phyloP scores from a whole-genome alignment of 192 early-diverging fungal species.

The Coemansia sp. region DNA sequence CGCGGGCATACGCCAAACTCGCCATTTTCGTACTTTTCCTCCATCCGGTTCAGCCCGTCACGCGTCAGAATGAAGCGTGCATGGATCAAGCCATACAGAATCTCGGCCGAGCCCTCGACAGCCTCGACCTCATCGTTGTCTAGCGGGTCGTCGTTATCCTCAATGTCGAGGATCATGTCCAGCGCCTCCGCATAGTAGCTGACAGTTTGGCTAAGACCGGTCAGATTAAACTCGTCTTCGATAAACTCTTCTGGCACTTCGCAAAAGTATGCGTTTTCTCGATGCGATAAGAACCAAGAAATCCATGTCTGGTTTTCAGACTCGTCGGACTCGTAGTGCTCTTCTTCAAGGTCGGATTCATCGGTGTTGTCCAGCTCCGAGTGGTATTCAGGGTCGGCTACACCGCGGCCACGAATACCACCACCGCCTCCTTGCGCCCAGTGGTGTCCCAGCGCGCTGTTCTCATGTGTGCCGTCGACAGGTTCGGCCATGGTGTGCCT shows the following conservation, averaged over 20 bases:
- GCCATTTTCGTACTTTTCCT: slow-evolving; percentile 70
- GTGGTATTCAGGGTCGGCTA: slow-evolving; percentile 14
- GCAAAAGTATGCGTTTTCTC: slow-evolving; percentile 75
- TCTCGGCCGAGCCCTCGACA: slow-evolving; percentile 83
- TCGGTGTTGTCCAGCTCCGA: slow-evolving; percentile 47
- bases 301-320: slow-evolving; percentile 65
- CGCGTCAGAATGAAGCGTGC: slow-evolving; percentile 89
- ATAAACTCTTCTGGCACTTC: slow-evolving; percentile 80
- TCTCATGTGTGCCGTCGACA: slow-evolving; percentile 21
- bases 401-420: background rate
- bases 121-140: slow-evolving; percentile 70
- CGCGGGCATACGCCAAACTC: slow-evolving; percentile 78
- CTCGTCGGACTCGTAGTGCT: slow-evolving; percentile 41
- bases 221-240: slow-evolving; percentile 97
- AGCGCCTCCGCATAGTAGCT: slow-evolving; percentile 88
- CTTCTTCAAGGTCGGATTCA: slow-evolving; percentile 42
- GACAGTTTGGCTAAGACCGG: slow-evolving; percentile 79
- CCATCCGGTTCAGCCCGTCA: slow-evolving; percentile 81
- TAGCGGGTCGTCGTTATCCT: slow-evolving; percentile 55
- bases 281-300: slow-evolving; percentile 71
- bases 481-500: slow-evolving; percentile 45
- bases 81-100: slow-evolving; percentile 93
- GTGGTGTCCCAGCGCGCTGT: background rate
- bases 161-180: slow-evolving; percentile 92
- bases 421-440: slow-evolving; percentile 9